These are phyloP conservation scores for Starmera amethionina DNA, from an alignment of 805 yeast genomes.

Conservation along the genomic window DNA sequence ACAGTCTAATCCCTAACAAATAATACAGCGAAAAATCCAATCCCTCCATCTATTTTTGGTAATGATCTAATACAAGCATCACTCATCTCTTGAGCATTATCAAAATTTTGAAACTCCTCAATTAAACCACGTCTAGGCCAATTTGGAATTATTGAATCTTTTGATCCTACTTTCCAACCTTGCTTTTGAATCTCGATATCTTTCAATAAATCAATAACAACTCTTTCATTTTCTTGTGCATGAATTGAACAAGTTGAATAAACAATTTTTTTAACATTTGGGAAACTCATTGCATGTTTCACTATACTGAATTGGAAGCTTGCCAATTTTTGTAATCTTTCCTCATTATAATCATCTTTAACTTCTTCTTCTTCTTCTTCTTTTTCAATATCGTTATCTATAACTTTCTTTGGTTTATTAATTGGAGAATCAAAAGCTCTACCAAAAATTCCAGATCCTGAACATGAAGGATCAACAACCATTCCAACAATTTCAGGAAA, in stretches of 20 bases:
- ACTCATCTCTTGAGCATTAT: conserved; percentile 47
- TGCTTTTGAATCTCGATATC: conserved; percentile 51
- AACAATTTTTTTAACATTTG: conserved; percentile 66
- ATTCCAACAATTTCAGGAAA: conserved; percentile 65
- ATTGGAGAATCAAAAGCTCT: conserved; percentile 10
- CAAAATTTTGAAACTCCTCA: conserved; percentile 51
- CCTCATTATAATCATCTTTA: conserved; percentile 29
- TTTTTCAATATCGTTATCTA: too few relatives aligned
- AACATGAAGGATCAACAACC: conserved; percentile 93
- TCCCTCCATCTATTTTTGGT: conserved; percentile 94
- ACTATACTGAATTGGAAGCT: conserved; percentile 84
- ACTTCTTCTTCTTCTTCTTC: conserved; percentile 33
- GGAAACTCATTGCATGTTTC: conserved; percentile 80
- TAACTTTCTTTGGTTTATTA: too few relatives aligned
- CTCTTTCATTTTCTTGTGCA: conserved; percentile 88
- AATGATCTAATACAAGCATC: conserved; percentile 80
- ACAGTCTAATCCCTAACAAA: conserved; percentile 41
- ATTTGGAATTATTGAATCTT: conserved; percentile 57
- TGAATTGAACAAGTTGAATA: conserved; percentile 96
- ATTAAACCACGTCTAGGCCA: conserved; percentile 85
- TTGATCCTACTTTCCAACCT: conserved; percentile 69
- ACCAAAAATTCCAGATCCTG: conserved; percentile 98
- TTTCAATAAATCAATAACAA: conserved; percentile 65
- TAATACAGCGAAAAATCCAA: conserved; percentile 94
- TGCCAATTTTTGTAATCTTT: conserved; percentile 63